phyloP scores from a whole-genome alignment of 228 moss, liverwort and hornwort genomes.

The Sphagnum fallax region DNA sequence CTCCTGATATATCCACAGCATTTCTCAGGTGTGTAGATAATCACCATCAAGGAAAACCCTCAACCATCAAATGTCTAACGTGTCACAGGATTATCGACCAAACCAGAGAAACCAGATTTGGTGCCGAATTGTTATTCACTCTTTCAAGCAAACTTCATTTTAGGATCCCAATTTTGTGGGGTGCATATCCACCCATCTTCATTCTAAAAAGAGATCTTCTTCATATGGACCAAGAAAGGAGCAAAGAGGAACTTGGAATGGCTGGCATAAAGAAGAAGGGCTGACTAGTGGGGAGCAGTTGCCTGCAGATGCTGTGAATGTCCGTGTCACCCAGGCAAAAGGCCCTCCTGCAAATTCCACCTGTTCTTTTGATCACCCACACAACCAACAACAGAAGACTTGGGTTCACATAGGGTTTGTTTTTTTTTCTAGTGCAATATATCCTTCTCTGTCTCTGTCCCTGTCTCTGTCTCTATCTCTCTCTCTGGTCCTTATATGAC shows the following conservation, averaged over 20 bases:
- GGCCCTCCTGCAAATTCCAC: slow-evolving; percentile 97
- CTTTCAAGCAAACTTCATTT: background rate
- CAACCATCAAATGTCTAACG: background rate
- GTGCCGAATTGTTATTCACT: too few relatives aligned
- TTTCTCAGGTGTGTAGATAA: background rate
- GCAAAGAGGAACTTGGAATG: background rate
- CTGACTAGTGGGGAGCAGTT: slow-evolving; percentile 39
- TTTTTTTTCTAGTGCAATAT: too few relatives aligned
- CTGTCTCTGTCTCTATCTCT: too few relatives aligned
- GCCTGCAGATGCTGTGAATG: slow-evolving; percentile 90
- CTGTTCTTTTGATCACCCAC: slow-evolving; percentile 24
- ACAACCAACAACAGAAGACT: background rate
- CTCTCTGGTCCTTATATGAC: too few relatives aligned
- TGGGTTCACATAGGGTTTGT: too few relatives aligned
- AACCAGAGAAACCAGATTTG: too few relatives aligned
- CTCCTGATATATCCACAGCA: slow-evolving; percentile 38
- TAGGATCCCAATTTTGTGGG: background rate
- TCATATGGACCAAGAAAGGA: too few relatives aligned
- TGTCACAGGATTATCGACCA: too few relatives aligned
- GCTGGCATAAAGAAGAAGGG: slow-evolving; percentile 24
- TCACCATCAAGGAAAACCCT: background rate
- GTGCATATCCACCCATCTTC: too few relatives aligned
- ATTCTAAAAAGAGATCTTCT: too few relatives aligned
- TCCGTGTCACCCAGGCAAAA: slow-evolving; percentile 84
- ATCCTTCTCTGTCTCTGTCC: too few relatives aligned